These are phyloP conservation scores for Massarina eburnea DNA, from an alignment of 2,329 filamentous ascomycete genomes.

Conservation along the genomic window DNA sequence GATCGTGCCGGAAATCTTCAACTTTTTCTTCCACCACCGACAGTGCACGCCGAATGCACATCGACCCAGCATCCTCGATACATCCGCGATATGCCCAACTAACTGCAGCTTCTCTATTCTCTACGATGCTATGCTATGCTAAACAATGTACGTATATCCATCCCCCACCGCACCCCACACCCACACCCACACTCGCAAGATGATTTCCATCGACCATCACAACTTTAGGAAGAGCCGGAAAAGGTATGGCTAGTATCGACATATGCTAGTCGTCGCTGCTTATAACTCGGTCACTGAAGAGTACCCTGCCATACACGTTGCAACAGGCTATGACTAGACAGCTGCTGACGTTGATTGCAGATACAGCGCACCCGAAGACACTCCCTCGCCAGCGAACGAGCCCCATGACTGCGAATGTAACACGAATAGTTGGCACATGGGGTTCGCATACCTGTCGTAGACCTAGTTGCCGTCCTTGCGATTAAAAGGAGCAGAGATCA, in stretches of 20 bases:
- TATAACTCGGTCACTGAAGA: constrained; percentile 50
- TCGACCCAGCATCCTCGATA: constrained; percentile 2
- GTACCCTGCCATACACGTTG: neutral
- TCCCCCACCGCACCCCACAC: neutral
- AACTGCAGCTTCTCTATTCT: neutral
- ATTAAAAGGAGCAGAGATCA: no score
- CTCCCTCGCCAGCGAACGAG: no score
- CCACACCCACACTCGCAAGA: constrained; percentile 13
- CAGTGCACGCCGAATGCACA: neutral
- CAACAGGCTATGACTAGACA: neutral
- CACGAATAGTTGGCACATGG: no score
- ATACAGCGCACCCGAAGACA: no score
- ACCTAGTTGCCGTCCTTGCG: no score
- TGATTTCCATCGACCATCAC: constrained; percentile 41
- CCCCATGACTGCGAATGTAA: no score
- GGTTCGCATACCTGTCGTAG: no score
- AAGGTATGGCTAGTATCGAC: constrained; percentile 54
- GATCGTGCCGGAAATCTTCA: neutral
- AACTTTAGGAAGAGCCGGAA: constrained; percentile 56
- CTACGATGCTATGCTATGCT: neutral
- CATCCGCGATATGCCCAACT: neutral
- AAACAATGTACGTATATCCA: neutral
- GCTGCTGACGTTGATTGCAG: neutral
- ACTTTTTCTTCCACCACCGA: constrained; percentile 4
- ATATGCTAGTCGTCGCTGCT: constrained; percentile 54